Evolutionary conservation across 306 rosid species (phyloP).

Genomic region (Neltuma alba): DNA sequence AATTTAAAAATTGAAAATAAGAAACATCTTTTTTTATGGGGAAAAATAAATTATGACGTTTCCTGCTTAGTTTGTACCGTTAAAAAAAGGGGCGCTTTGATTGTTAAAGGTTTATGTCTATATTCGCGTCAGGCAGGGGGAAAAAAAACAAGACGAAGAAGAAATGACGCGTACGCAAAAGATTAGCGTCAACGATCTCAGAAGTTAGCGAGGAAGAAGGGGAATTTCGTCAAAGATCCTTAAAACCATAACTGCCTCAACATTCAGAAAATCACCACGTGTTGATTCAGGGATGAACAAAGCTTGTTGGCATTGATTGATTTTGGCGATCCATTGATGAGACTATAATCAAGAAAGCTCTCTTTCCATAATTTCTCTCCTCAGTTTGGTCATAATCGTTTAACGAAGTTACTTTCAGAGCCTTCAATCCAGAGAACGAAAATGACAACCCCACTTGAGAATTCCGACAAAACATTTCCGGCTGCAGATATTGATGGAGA

Average conservation of each 20-base stretch:
- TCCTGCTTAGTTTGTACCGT: background rate
- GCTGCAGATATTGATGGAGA: slow-evolving; percentile 44
- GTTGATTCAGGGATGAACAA: slow-evolving; percentile 21
- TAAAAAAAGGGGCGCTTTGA: background rate
- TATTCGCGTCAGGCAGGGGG: too few species aligned
- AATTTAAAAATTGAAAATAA: background rate
- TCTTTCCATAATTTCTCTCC: background rate
- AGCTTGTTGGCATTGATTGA: background rate
- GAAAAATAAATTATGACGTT: background rate
- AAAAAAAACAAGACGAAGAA: too few species aligned
- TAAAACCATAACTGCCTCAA: slow-evolving; percentile 32
- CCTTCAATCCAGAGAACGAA: background rate
- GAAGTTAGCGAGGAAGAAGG: slow-evolving; percentile 35
- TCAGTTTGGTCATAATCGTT: slow-evolving; percentile 1
- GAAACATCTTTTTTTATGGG: background rate
- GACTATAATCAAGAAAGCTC: slow-evolving; percentile 10
- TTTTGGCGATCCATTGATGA: background rate
- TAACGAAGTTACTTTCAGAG: slow-evolving; percentile 4
- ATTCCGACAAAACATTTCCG: slow-evolving; percentile 49
- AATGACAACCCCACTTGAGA: slow-evolving; percentile 53
- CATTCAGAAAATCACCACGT: slow-evolving; percentile 33
- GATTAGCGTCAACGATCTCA: slow-evolving; percentile 33
- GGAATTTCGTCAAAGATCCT: background rate
- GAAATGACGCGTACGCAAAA: background rate
- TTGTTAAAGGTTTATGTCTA: background rate